Conservation (phyloP, 495 filamentous ascomycete species). For the Penicillium chermesinum region DNA sequence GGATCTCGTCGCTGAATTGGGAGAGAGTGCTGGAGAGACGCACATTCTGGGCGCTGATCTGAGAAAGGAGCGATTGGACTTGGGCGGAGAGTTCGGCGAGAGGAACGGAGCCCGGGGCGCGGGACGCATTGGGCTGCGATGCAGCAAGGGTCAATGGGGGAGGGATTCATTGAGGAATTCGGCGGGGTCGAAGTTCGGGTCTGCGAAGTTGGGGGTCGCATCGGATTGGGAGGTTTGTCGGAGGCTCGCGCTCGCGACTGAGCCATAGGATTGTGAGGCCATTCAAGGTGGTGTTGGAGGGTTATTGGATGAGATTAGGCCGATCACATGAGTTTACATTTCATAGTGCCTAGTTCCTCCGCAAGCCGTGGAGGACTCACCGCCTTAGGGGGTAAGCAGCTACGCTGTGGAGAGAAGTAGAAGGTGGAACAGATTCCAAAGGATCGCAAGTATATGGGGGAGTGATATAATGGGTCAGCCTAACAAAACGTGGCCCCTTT, state of each 20-base stretch:
- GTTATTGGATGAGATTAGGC: neutral
- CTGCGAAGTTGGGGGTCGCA: slow-evolving; percentile 59
- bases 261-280: slow-evolving; percentile 17
- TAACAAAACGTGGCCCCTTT: neutral
- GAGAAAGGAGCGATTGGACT: slow-evolving; percentile 76
- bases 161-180: slow-evolving; percentile 76
- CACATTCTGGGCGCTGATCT: slow-evolving; percentile 81
- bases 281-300: slow-evolving; percentile 5
- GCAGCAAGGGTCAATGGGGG: slow-evolving; percentile 48
- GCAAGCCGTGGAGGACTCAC: neutral
- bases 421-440: too few relatives aligned
- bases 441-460: neutral
- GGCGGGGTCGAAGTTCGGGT: slow-evolving; percentile 69
- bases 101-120: slow-evolving; percentile 49
- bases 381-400: neutral
- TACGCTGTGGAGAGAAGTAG: neutral
- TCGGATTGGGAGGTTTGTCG: slow-evolving; percentile 28
- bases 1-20: slow-evolving; percentile 87
- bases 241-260: slow-evolving; percentile 9
- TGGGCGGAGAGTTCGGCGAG: slow-evolving; percentile 74
- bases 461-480: neutral
- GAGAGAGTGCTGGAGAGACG: slow-evolving; percentile 79
- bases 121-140: slow-evolving; percentile 36
- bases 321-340: neutral
- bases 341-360: neutral